Evolutionary conservation across 495 filamentous ascomycete species (phyloP).

Genomic region (Neurospora cerealis): DNA sequence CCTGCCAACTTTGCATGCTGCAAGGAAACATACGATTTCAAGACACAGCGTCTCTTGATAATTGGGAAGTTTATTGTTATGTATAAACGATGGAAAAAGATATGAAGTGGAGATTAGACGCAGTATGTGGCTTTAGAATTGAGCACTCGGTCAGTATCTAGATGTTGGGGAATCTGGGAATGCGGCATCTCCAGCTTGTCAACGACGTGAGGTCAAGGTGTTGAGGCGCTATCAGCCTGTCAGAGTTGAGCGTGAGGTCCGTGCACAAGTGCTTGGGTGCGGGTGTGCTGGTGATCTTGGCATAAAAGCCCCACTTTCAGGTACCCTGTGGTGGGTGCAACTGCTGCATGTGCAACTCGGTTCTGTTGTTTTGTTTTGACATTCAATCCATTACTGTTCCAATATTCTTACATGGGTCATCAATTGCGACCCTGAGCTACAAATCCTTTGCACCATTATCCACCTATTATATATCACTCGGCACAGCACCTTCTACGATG

Average conservation of each 20-base stretch:
- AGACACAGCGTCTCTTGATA: not conserved
- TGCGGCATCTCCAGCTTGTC: not conserved
- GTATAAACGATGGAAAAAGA: not conserved
- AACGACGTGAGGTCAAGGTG: not conserved
- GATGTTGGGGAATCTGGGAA: not conserved
- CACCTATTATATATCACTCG: not conserved
- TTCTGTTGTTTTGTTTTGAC: not conserved
- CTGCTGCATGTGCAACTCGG: not conserved
- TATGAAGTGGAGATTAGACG: not conserved
- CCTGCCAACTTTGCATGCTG: not conserved
- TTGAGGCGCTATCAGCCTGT: not conserved
- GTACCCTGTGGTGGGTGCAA: not conserved
- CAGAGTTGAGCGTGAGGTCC: not conserved
- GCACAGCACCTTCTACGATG: constrained; percentile 27
- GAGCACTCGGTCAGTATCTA: not conserved
- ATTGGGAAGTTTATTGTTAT: not conserved
- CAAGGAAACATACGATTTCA: not conserved
- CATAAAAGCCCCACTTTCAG: not conserved
- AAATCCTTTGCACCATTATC: not conserved
- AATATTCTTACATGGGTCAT: not conserved
- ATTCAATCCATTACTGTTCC: not conserved
- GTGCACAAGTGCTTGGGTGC: not conserved
- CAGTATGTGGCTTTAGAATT: not conserved
- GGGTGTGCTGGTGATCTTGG: not conserved
- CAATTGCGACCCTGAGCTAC: not conserved